Conservation (phyloP, 768 basidiomycete species). For the Chalciporus chontae region DNA sequence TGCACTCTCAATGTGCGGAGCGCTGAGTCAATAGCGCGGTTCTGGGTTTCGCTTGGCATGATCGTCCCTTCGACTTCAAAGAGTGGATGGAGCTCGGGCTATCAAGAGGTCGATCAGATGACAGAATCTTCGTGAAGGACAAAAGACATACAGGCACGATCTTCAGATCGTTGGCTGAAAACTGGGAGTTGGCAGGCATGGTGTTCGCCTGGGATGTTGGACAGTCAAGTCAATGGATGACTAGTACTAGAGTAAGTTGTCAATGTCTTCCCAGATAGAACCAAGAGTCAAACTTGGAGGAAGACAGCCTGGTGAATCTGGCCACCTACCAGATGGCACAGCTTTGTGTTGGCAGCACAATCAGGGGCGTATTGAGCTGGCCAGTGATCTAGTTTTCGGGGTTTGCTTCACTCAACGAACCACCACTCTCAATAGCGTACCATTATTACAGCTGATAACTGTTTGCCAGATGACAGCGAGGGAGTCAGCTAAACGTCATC, state of each 20-base stretch:
- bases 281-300: no score
- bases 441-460: background rate
- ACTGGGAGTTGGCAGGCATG: background rate
- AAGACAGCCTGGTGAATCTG: no score
- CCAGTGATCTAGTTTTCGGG: no score
- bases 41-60: background rate
- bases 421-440: no score
- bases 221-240: background rate
- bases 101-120: background rate
- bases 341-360: no score
- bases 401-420: no score
- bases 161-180: background rate
- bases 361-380: no score
- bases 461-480: background rate
- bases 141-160: background rate
- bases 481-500: slow-evolving; percentile 2
- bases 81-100: background rate
- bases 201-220: background rate
- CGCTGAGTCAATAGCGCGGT: background rate
- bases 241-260: background rate
- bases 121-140: background rate
- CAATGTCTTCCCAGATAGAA: background rate
- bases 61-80: background rate
- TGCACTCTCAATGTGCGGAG: background rate
- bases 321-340: no score